Base-by-base conservation (phyloP, 2,329 filamentous ascomycete genomes). In the Diplodia mutila region DNA sequence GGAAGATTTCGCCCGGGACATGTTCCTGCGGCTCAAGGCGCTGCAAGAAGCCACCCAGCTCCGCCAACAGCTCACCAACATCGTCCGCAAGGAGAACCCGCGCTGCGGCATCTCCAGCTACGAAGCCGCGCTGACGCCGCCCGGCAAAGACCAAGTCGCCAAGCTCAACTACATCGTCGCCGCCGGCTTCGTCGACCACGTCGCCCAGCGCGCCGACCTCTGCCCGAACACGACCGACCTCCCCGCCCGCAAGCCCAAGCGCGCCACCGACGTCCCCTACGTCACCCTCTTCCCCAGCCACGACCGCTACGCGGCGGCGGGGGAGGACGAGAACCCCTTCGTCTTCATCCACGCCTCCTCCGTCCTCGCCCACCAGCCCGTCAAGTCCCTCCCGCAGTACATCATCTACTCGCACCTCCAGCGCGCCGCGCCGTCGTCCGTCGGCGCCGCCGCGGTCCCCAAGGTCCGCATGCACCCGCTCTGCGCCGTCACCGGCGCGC, bases 251-350 rank as follows among this genome's bases (percentile, higher is more conserved):
- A 92, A 91, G 69, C 92, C 94, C 0, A 89, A 88, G 61, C 88
- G 93, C n/a, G 91, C 94, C 1, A 96, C 95, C 71, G 93, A 98
- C 72, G 91, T 98, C 2, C 91, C 94, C 0, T 99, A 98, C 76
- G 79, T 97, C 7, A 93, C 95, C 0, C 88, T 99, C 4, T 88
- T 94, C 71, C 89, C 93, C 0, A 83, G 92, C 69, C 77, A 87
- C 52, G 75, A 83, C 23, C 72, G 71, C 4, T 29, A 68, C 51
- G 49, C n/a, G n/a, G n/a, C n/a, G n/a, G n/a, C n/a, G n/a, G n/a
- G n/a, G n/a, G n/a, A n/a, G n/a, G n/a, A n/a, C n/a, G n/a, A n/a
- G n/a, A n/a, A 91, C 65, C 85, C 86, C 66, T 89, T 90, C 37
- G 93, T 97, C 1, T 98, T 91, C 76, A 87, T 98, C 53, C 95